phyloP scores from a whole-genome alignment of 257 asterid species.

The Solanum dulcamara region DNA sequence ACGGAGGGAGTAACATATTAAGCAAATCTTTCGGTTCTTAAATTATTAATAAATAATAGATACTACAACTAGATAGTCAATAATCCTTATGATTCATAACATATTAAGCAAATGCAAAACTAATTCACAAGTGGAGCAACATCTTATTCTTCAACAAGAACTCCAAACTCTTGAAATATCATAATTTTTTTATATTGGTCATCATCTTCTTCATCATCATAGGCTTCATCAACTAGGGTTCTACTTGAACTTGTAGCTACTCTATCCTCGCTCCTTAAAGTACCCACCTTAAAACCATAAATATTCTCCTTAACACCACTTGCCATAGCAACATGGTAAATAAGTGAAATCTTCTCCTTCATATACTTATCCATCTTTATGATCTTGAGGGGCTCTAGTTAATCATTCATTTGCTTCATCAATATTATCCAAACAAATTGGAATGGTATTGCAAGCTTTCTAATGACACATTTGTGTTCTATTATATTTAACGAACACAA shows the following conservation, averaged over 20 bases:
- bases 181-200: not conserved
- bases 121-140: not conserved
- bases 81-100: not conserved
- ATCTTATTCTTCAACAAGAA: not conserved
- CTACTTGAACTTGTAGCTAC: not conserved
- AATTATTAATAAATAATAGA: not conserved
- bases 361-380: not conserved
- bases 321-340: not conserved
- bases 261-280: not conserved
- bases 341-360: not conserved
- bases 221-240: not conserved
- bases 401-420: not conserved
- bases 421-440: too few species aligned
- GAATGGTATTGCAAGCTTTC: not conserved
- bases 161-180: not conserved
- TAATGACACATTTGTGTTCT: too few species aligned
- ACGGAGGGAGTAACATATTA: too few species aligned
- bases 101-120: not conserved
- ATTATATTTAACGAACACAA: too few species aligned
- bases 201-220: not conserved
- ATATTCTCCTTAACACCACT: not conserved
- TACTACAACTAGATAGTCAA: not conserved
- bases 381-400: not conserved
- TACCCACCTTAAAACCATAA: not conserved
- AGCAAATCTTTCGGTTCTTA: not conserved